phyloP scores from a whole-genome alignment of 2,329 filamentous ascomycete genomes.

The Botryosphaeria agaves region DNA sequence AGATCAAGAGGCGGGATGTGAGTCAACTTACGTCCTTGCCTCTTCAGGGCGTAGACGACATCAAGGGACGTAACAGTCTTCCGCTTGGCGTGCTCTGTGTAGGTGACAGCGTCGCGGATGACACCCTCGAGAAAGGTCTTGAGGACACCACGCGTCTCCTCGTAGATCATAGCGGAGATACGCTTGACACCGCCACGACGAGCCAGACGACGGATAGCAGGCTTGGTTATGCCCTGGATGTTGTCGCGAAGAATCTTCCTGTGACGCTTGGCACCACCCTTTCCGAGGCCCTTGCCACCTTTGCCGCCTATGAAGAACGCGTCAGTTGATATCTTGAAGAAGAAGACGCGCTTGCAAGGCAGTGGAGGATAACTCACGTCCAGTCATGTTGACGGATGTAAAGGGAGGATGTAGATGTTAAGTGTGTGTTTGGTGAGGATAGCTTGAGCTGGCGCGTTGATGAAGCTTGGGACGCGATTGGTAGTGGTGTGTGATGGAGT shows the following conservation, averaged over 20 bases:
- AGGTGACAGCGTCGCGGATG: slow-evolving; percentile 64
- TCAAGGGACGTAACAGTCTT: slow-evolving; percentile 50
- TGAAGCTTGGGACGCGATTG: slow-evolving; percentile 8
- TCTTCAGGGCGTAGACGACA: slow-evolving; percentile 46
- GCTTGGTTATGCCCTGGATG: slow-evolving; percentile 99
- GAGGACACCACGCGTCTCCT: slow-evolving; percentile 66
- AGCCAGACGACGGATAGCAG: slow-evolving; percentile 92
- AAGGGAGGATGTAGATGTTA: slow-evolving; percentile 8
- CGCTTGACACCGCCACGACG: slow-evolving; percentile 99
- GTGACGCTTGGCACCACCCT: slow-evolving; percentile 97
- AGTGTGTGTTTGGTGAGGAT: slow-evolving; percentile 7
- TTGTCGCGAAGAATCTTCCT: slow-evolving; percentile 99
- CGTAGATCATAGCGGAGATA: slow-evolving; percentile 93
- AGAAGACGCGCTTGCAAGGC: not conserved
- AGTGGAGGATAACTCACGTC: slow-evolving; percentile 25
- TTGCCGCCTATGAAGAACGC: slow-evolving; percentile 52
- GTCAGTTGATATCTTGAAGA: slow-evolving; percentile 24
- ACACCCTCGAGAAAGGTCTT: slow-evolving; percentile 74
- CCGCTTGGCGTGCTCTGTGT: slow-evolving; percentile 71
- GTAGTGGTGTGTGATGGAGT: too few relatives aligned
- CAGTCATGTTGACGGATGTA: slow-evolving; percentile 29
- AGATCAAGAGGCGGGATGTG: not conserved
- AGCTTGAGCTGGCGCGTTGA: slow-evolving; percentile 5
- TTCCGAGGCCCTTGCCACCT: slow-evolving; percentile 94
- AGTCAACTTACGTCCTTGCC: slow-evolving; percentile 35